Conservation (phyloP, 2,329 filamentous ascomycete species). For the Cucurbitaria berberidis region DNA sequence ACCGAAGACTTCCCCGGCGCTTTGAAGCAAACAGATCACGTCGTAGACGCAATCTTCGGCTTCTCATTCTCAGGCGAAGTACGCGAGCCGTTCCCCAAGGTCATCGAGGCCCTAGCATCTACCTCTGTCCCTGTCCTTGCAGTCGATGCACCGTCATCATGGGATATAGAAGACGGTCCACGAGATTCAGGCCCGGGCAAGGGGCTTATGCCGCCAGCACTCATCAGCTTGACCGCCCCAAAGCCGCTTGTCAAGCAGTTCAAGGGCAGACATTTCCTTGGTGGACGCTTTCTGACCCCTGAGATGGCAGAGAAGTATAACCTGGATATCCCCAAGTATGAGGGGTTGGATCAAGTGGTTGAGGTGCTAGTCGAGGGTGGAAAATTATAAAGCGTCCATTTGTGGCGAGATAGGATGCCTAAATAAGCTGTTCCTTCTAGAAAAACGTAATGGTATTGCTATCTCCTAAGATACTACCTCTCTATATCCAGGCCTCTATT, state of each 20-base stretch:
- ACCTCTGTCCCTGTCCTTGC: conserved; percentile 79
- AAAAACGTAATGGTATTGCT: neutral
- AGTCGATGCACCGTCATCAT: conserved; percentile 92
- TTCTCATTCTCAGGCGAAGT: conserved; percentile 94
- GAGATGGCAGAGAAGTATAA: conserved; percentile 83
- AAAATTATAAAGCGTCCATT: conserved; percentile 28
- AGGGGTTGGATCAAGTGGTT: conserved; percentile 86
- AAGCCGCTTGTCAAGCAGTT: conserved; percentile 89
- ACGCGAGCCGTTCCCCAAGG: conserved; percentile 84
- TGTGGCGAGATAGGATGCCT: too few species aligned
- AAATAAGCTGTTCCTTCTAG: too few species aligned
- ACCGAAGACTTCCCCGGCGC: conserved; percentile 76
- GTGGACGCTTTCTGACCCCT: conserved; percentile 84
- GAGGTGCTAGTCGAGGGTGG: conserved; percentile 63
- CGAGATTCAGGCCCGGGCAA: conserved; percentile 77
- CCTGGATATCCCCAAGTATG: conserved; percentile 81
- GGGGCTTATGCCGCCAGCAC: conserved; percentile 76
- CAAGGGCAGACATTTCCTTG: conserved; percentile 86
- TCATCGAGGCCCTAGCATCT: conserved; percentile 78
- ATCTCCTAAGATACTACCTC: neutral
- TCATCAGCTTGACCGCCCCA: conserved; percentile 90
- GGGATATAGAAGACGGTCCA: conserved; percentile 89
- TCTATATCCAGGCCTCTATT: neutral
- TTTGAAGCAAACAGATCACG: conserved; percentile 72
- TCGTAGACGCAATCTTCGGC: conserved; percentile 93